Percentiles rank a stretch among this genome's conserved stretches.
These are phyloP conservation scores for Cavenderia fasciculata DNA, from an alignment of 78 protist genomes.

Conservation along the genomic window DNA sequence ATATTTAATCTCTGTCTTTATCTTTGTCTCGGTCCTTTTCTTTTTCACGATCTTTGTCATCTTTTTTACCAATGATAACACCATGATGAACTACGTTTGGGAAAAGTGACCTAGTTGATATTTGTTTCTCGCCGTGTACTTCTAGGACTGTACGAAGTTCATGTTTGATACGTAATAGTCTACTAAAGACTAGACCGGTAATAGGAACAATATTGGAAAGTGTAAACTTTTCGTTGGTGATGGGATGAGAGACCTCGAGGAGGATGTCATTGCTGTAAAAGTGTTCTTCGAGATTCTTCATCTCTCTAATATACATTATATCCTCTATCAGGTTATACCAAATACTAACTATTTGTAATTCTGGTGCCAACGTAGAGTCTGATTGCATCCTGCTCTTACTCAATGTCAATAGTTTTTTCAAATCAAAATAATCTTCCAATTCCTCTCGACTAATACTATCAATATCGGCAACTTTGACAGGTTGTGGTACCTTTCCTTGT, in stretches of 20 bases:
- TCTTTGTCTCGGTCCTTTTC: no score
- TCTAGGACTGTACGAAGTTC: conserved; percentile 59
- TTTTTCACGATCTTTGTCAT: neutral
- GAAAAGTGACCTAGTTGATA: conserved; percentile 5
- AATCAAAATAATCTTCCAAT: no score
- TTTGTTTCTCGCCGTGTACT: neutral
- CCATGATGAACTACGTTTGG: conserved; percentile 26
- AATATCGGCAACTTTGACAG: no score
- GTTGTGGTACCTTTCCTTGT: no score
- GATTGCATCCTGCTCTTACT: no score
- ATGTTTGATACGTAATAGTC: conserved; percentile 44
- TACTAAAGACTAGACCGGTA: conserved; percentile 56
- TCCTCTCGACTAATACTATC: no score
- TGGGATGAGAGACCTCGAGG: neutral
- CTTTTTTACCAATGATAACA: conserved; percentile 17
- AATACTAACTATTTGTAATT: no score
- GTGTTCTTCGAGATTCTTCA: conserved; percentile 40
- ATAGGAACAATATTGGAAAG: conserved; percentile 52
- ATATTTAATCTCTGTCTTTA: no score
- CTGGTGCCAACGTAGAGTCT: no score
- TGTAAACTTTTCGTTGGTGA: neutral
- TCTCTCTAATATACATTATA: conserved; percentile 48
- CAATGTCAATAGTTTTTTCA: no score
- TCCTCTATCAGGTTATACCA: conserved; percentile 21
- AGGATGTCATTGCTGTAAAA: conserved; percentile 34